A percentile compares a stretch with the other conserved stretches of the same genome.
These are phyloP conservation scores for Lunasporangiospora selenospora DNA, from an alignment of 192 early-diverging fungal species.

Conservation along the genomic window DNA sequence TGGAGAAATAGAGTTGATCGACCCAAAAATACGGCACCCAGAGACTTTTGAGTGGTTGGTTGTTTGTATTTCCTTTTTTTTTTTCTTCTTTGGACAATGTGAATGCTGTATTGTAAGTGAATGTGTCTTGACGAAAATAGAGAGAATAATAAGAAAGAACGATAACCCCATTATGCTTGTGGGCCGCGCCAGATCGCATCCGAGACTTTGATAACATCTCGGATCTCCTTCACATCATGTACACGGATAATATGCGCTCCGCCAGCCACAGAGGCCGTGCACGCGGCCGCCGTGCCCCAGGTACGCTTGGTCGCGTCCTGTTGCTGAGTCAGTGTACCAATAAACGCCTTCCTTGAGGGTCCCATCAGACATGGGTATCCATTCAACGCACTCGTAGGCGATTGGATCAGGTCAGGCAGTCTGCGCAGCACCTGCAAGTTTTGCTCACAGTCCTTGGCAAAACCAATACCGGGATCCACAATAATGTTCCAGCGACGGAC, in stretches of 20 bases:
- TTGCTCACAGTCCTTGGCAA: conserved; percentile 91
- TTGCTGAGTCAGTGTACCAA: conserved; percentile 76
- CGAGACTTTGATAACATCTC: conserved; percentile 84
- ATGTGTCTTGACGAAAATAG: not conserved
- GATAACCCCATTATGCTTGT: not conserved
- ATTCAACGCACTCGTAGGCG: conserved; percentile 50
- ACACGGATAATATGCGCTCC: conserved; percentile 88
- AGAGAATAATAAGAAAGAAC: not conserved
- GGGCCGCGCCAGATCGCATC: conserved; percentile 59
- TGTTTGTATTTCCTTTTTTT: no score
- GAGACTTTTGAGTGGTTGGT: no score
- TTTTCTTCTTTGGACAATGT: no score
- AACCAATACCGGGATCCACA: conserved; percentile 96
- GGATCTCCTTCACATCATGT: conserved; percentile 96
- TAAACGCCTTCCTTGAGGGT: conserved; percentile 91
- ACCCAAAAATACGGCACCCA: no score
- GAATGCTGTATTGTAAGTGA: not conserved
- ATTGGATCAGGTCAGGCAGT: conserved; percentile 63
- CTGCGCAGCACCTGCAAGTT: conserved; percentile 85
- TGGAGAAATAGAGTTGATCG: no score
- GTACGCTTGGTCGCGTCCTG: conserved; percentile 72
- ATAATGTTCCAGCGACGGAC: conserved; percentile 97
- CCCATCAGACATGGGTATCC: conserved; percentile 93
- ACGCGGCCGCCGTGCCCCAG: conserved; percentile 92
- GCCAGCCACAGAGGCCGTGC: conserved; percentile 79